These are phyloP conservation scores for Ascocoryne sarcoides DNA, from an alignment of 2,329 filamentous ascomycete genomes.

Conservation along the genomic window DNA sequence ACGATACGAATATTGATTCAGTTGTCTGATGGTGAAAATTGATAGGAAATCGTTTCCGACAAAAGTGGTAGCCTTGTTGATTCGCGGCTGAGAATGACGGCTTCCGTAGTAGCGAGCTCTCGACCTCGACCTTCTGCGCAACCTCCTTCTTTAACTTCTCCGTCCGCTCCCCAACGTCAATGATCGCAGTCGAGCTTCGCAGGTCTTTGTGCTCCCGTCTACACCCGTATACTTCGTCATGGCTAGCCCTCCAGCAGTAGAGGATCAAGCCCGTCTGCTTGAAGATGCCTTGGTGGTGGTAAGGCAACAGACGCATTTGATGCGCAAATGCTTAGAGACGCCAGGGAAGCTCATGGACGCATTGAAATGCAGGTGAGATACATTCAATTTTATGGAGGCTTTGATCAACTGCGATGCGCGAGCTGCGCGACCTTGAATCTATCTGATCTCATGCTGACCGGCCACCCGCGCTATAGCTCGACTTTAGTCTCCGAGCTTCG, in stretches of 20 bases:
- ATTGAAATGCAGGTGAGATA: conserved; percentile 90
- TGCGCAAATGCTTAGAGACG: conserved; percentile 96
- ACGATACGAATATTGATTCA: neutral
- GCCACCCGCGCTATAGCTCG: conserved; percentile 51
- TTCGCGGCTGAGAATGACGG: conserved; percentile 12
- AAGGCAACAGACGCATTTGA: conserved; percentile 90
- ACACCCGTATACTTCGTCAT: conserved; percentile 28
- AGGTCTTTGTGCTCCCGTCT: conserved; percentile 19
- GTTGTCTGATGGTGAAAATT: neutral
- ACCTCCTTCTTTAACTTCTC: conserved; percentile 5
- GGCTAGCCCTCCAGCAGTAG: conserved; percentile 52
- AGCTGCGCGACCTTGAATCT: conserved; percentile 3
- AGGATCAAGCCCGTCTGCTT: conserved; percentile 84
- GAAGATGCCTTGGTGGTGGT: conserved; percentile 96
- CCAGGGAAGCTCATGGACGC: conserved; percentile 99
- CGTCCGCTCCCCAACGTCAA: conserved; percentile 13
- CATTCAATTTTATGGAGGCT: neutral
- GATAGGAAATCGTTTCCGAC: neutral
- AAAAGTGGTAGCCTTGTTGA: conserved; percentile 5
- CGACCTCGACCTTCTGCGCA: conserved; percentile 2
- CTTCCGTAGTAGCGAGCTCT: conserved; percentile 15
- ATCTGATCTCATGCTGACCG: conserved; percentile 23
- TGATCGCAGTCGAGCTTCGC: conserved; percentile 20
- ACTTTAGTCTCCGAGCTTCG: conserved; percentile 97
- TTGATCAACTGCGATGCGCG: conserved; percentile 3